Conservation (phyloP, 1,284 basidiomycete genomes). For the Phellinidium pouzarii region DNA sequence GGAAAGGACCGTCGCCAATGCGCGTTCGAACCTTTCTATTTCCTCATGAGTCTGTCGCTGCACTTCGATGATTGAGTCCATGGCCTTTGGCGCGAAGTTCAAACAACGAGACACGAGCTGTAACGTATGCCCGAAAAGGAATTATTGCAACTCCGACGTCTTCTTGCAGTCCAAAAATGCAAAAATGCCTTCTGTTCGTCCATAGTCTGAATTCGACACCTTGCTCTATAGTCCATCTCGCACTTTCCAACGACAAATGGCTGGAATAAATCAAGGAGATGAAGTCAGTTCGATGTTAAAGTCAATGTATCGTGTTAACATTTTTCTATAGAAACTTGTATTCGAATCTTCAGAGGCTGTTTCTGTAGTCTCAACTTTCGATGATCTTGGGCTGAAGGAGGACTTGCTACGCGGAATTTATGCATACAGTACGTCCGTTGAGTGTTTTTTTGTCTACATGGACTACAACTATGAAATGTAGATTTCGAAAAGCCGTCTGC, state of each 20-base stretch:
- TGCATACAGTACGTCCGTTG: slow-evolving; percentile 80
- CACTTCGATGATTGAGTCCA: slow-evolving; percentile 91
- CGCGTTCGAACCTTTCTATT: slow-evolving; percentile 81
- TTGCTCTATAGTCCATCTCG: slow-evolving; percentile 21
- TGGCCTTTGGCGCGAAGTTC: slow-evolving; percentile 27
- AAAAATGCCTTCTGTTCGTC: neutral
- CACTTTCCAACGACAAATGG: slow-evolving; percentile 22
- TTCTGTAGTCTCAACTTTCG: slow-evolving; percentile 80
- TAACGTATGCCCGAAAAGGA: slow-evolving; percentile 9
- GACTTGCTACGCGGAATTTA: slow-evolving; percentile 96
- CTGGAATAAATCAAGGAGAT: slow-evolving; percentile 24
- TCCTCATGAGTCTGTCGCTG: slow-evolving; percentile 95
- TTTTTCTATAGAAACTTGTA: slow-evolving; percentile 68
- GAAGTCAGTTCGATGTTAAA: slow-evolving; percentile 9
- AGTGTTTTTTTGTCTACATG: slow-evolving; percentile 15
- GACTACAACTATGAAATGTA: slow-evolving; percentile 30
- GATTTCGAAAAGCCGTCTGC: slow-evolving; percentile 99
- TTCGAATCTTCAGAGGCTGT: slow-evolving; percentile 98
- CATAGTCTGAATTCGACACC: slow-evolving; percentile 10
- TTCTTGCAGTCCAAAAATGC: neutral
- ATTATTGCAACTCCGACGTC: slow-evolving; percentile 51
- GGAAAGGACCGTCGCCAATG: slow-evolving; percentile 65
- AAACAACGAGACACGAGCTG: neutral
- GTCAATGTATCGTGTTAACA: slow-evolving; percentile 7
- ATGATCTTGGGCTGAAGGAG: slow-evolving; percentile 92